A percentile compares a stretch with the other conserved stretches of the same genome.
Conservation (phyloP, 2,329 filamentous ascomycete species). For the Ophiostoma quercus region DNA sequence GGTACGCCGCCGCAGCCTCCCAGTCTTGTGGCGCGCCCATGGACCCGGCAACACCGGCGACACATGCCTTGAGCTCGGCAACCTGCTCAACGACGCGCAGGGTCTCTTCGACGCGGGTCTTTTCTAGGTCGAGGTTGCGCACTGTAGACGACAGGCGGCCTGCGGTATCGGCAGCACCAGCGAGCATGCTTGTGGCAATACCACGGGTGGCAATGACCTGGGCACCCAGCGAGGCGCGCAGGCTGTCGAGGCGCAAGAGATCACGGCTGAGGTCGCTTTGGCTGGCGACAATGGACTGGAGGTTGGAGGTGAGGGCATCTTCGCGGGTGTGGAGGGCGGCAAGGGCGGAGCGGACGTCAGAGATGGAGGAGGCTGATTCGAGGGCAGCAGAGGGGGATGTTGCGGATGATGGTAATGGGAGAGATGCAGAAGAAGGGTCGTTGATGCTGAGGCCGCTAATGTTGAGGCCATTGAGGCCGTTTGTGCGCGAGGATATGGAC, state of each 20-base stretch:
- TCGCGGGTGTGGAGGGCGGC: conserved; percentile 71
- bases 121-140: conserved; percentile 81
- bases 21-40: conserved; percentile 99
- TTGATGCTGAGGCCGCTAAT: not conserved
- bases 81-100: conserved; percentile 92
- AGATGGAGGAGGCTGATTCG: conserved; percentile 66
- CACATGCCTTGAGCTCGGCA: conserved; percentile 91
- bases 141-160: conserved; percentile 81
- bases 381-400: conserved; percentile 36
- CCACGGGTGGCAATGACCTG: conserved; percentile 78
- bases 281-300: not conserved
- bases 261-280: conserved; percentile 71
- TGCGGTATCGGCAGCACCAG: conserved; percentile 78
- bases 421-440: conserved; percentile 6
- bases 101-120: conserved; percentile 84
- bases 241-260: conserved; percentile 77
- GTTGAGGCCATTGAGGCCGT: not conserved
- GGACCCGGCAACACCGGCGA: conserved; percentile 86
- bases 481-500: not conserved
- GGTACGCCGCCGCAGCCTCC: conserved; percentile 90
- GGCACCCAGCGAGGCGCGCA: conserved; percentile 80
- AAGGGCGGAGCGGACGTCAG: conserved; percentile 75
- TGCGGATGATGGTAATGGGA: not conserved
- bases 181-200: conserved; percentile 87
- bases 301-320: conserved; percentile 51